These are phyloP conservation scores for Primulina eburnea DNA, from an alignment of 257 asterid species.

Conservation along the genomic window DNA sequence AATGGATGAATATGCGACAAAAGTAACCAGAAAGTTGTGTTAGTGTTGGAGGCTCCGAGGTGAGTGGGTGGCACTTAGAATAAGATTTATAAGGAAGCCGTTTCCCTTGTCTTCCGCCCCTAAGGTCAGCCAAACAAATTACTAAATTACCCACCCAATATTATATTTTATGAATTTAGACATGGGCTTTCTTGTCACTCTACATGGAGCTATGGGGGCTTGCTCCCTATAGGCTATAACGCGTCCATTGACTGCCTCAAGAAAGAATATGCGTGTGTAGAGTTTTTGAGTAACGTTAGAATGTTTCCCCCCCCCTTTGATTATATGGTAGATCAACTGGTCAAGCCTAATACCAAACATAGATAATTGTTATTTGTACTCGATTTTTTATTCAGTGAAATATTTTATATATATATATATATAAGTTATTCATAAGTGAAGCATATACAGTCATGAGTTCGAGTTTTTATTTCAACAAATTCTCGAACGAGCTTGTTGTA, in stretches of 20 bases:
- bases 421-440: too few relatives aligned
- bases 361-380: too few relatives aligned
- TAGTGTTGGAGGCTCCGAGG: constrained; percentile 34
- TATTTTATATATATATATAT: too few relatives aligned
- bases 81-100: constrained; percentile 50
- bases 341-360: too few relatives aligned
- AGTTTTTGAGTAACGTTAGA: neutral
- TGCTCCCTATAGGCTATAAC: constrained; percentile 14
- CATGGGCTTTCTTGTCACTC: constrained; percentile 24
- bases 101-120: constrained; percentile 47
- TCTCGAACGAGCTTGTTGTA: too few relatives aligned
- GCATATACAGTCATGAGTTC: too few relatives aligned
- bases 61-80: constrained; percentile 44
- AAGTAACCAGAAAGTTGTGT: neutral
- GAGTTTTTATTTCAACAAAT: too few relatives aligned
- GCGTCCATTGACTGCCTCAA: constrained; percentile 36
- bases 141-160: constrained; percentile 13
- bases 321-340: too few relatives aligned
- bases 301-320: too few relatives aligned
- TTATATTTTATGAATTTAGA: neutral
- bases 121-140: neutral
- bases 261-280: constrained; percentile 15
- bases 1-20: neutral
- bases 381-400: too few relatives aligned
- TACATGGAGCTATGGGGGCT: neutral